phyloP scores from a whole-genome alignment of 352 stramenopile species.

The Halophytophthora batemanensis region DNA sequence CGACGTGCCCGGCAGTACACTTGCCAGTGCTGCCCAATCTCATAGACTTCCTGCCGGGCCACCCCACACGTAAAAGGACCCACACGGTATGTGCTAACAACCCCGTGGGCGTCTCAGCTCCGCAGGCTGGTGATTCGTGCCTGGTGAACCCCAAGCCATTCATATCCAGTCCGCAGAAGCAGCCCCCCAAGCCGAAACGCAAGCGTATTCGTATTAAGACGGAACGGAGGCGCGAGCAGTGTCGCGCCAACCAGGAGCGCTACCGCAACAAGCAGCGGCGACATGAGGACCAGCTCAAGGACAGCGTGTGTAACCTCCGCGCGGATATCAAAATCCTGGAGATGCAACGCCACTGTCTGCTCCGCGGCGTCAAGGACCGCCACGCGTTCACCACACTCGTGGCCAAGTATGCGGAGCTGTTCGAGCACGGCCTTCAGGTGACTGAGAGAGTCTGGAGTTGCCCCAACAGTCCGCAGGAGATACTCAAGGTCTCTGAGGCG shows the following conservation, averaged over 20 bases:
- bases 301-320: constrained; percentile 28
- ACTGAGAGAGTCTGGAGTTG: constrained; percentile 8
- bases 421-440: constrained; percentile 22
- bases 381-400: constrained; percentile 32
- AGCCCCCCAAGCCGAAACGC: not conserved
- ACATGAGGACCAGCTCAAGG: constrained; percentile 28
- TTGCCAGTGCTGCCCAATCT: too few species aligned
- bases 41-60: too few species aligned
- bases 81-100: too few species aligned
- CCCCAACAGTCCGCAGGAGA: constrained; percentile 6
- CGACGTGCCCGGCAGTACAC: too few species aligned
- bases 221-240: constrained; percentile 49
- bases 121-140: not conserved
- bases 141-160: not conserved
- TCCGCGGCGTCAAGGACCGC: constrained; percentile 21
- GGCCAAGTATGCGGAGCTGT: constrained; percentile 34
- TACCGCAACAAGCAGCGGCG: constrained; percentile 53
- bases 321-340: constrained; percentile 35
- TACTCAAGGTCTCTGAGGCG: constrained; percentile 17
- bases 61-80: too few species aligned
- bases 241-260: constrained; percentile 49
- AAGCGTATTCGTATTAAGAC: constrained; percentile 23
- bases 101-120: too few species aligned
- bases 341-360: constrained; percentile 22
- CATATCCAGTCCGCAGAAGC: not conserved